These are phyloP conservation scores for Mycena epipterygia DNA, from an alignment of 768 basidiomycete genomes.

Conservation along the genomic window DNA sequence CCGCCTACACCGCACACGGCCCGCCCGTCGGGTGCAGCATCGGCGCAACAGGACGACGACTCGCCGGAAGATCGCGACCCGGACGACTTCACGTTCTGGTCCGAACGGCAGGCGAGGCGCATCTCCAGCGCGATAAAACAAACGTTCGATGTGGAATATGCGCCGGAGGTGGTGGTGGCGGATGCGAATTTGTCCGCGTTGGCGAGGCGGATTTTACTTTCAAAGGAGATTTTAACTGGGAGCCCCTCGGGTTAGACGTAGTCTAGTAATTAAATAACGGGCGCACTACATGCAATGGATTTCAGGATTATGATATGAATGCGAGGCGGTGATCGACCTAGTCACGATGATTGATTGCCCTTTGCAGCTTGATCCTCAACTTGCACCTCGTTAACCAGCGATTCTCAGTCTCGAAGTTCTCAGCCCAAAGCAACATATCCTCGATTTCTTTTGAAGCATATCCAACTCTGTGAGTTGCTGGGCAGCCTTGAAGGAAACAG, in stretches of 20 bases:
- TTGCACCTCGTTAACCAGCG: conserved; percentile 36
- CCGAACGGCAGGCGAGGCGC: conserved; percentile 88
- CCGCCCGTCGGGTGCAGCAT: conserved; percentile 13
- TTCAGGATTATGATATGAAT: background rate
- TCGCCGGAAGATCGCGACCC: conserved; percentile 68
- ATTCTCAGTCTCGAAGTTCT: conserved; percentile 16
- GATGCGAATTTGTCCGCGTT: conserved; percentile 93
- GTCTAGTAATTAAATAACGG: background rate
- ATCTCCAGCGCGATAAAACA: conserved; percentile 86
- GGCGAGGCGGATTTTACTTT: conserved; percentile 85
- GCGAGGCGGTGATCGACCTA: background rate
- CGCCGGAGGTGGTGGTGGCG: conserved; percentile 90
- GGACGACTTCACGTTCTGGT: conserved; percentile 97
- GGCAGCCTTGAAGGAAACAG: too few relatives aligned
- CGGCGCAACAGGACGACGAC: conserved; percentile 44
- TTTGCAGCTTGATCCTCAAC: conserved; percentile 35
- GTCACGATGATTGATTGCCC: conserved; percentile 25
- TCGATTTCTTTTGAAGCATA: conserved; percentile 23
- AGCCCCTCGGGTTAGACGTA: background rate
- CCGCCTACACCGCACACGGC: conserved; percentile 39
- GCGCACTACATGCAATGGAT: conserved; percentile 13
- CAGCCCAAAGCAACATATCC: conserved; percentile 20
- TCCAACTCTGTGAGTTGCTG: conserved; percentile 47
- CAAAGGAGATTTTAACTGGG: conserved; percentile 68
- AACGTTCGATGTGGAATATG: conserved; percentile 91